phyloP scores from a whole-genome alignment of 805 yeast species.

The Ogataea henricii region DNA sequence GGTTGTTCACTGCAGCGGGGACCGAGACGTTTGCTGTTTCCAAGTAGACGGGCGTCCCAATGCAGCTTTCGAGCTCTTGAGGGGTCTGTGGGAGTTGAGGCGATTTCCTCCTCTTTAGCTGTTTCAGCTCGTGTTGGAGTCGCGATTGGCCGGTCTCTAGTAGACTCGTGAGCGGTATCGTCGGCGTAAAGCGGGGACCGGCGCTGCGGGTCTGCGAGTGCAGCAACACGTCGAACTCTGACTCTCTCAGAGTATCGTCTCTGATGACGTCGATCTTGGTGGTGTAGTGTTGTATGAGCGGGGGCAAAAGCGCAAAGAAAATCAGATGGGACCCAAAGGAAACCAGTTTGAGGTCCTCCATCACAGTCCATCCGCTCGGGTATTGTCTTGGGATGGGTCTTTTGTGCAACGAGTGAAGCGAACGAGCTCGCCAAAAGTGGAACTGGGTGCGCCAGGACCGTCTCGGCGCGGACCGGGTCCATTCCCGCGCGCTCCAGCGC shows the following conservation, averaged over 20 bases:
- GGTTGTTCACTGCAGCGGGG: constrained; percentile 10
- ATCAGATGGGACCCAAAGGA: constrained; percentile 36
- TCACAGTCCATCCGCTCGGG: constrained; percentile 27
- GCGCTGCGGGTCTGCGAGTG: not conserved
- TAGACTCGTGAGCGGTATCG: not conserved
- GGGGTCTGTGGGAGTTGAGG: constrained; percentile 23
- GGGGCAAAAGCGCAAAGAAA: constrained; percentile 33
- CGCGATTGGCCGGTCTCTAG: not conserved
- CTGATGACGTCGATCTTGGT: constrained; percentile 33
- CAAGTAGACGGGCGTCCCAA: constrained; percentile 20
- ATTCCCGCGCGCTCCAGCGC: constrained; percentile 1
- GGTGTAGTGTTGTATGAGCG: constrained; percentile 29
- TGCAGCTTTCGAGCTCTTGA: constrained; percentile 19
- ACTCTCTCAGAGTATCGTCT: constrained; percentile 29
- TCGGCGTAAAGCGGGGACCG: not conserved
- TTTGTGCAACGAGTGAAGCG: constrained; percentile 15
- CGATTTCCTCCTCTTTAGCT: not conserved
- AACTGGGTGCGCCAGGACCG: constrained; percentile 2
- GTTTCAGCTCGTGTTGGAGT: not conserved
- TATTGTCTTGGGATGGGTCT: constrained; percentile 13
- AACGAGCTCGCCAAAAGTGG: constrained; percentile 8
- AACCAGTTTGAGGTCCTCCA: constrained; percentile 31
- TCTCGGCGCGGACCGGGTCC: not conserved
- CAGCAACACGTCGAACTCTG: constrained; percentile 10
- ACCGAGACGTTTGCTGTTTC: constrained; percentile 11